Conservation (phyloP, 2,329 filamentous ascomycete species). For the Talaromyces sp. region DNA sequence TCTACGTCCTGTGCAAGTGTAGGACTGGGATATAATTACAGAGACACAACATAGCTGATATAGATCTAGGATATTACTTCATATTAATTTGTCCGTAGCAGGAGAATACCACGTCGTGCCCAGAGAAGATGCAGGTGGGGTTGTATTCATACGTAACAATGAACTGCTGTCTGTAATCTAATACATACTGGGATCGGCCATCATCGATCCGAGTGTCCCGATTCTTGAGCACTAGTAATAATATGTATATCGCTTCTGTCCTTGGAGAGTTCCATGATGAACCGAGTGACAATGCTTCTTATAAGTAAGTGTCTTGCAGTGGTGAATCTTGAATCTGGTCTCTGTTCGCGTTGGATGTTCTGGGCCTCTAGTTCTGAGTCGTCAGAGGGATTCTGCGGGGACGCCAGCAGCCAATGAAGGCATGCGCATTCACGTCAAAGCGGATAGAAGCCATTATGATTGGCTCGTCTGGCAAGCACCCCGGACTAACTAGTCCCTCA, state of each 20-base stretch:
- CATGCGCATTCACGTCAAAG: background rate
- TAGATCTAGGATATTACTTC: background rate
- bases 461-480: background rate
- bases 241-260: too few relatives aligned
- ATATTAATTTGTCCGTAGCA: background rate
- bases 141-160: conserved; percentile 2
- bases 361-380: too few relatives aligned
- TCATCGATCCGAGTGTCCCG: too few relatives aligned
- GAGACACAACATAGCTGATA: background rate
- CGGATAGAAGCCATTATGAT: background rate
- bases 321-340: too few relatives aligned
- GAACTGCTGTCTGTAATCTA: background rate
- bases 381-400: background rate
- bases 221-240: too few relatives aligned
- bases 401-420: background rate
- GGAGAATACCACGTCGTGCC: background rate
- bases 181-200: too few relatives aligned
- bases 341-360: too few relatives aligned
- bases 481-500: background rate
- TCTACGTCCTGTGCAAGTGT: too few relatives aligned
- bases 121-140: conserved; percentile 1
- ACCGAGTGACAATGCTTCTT: too few relatives aligned
- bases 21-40: too few relatives aligned
- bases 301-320: too few relatives aligned
- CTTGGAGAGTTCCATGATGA: too few relatives aligned